Conservation (phyloP, 106 monocot species). For the Xerophyta viscosa region DNA sequence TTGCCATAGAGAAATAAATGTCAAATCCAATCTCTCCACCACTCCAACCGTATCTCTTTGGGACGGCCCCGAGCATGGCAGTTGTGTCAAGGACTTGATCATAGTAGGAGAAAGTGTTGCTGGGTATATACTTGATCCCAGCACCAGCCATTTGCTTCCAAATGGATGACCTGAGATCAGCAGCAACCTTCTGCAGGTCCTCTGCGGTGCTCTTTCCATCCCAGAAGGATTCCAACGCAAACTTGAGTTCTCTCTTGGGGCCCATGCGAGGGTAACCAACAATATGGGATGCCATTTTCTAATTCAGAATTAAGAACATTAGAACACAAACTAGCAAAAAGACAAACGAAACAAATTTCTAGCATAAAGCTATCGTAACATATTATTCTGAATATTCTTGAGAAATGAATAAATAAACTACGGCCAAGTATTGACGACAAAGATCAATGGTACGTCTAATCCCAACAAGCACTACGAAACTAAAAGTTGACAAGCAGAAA, state of each 20-base stretch:
- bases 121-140: constrained; percentile 48
- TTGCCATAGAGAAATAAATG: constrained; percentile 91
- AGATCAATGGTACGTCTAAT: too few relatives aligned
- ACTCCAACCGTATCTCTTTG: constrained; percentile 68
- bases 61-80: constrained; percentile 94
- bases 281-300: constrained; percentile 51
- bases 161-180: constrained; percentile 40
- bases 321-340: too few relatives aligned
- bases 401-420: too few relatives aligned
- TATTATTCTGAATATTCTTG: too few relatives aligned
- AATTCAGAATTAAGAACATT: too few relatives aligned
- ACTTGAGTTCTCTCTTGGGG: constrained; percentile 53
- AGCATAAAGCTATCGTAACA: too few relatives aligned
- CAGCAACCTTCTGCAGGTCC: constrained; percentile 41
- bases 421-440: too few relatives aligned
- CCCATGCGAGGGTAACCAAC: constrained; percentile 58
- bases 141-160: constrained; percentile 51
- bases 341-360: too few relatives aligned
- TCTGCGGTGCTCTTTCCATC: constrained; percentile 42
- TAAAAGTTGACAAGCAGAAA: too few relatives aligned
- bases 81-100: constrained; percentile 73
- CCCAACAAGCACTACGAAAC: too few relatives aligned
- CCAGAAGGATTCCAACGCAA: constrained; percentile 52
- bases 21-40: constrained; percentile 91
- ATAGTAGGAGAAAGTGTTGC: constrained; percentile 54